Base-by-base conservation (phyloP, 345 rosid species). In the Eucalyptus marginata region DNA sequence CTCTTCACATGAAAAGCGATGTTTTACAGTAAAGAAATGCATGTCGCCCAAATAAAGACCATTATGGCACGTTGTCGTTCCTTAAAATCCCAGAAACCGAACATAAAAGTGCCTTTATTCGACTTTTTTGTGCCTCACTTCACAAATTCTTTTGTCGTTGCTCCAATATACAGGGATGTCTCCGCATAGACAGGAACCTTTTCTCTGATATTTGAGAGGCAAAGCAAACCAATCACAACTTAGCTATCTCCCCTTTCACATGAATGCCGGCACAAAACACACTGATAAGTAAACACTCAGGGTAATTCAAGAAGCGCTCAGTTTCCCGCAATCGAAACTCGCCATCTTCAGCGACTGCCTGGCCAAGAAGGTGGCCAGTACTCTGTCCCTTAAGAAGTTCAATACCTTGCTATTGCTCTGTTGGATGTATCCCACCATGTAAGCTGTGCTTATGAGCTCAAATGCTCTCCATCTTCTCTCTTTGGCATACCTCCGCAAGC, bases 401-500 rank as follows among this genome's bases (percentile, higher is more conserved):
- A 90, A 62, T 14, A 92, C 7, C 49, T 18, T 88, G 4, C 90
- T 89, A 81, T 58, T 46, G 62, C 90, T 43, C 81, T 91, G 91
- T 52, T 92, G 93, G 8, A 94, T 81, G 29, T 4, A 76, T 24
- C 95, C 95, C 52, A 91, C 90, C 50, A 90, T 4, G 52, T 86
- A 92, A 86, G 92, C 86, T 6, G 94, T 90, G 29, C 50, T 49
- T 36, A 94, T 86, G 47, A 94, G 92, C n/a, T 91, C 90, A 89
- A 93, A 43, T 76, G 92, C 90, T 89, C 95, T 91, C 95, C 95
- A 94, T 87, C 93, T 93, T 87, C 95, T 93, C 87, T 92, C 91
- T 49, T 50, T 20, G 24, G 91, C 90, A 71, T 87, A 92, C 2
- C 87, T 92, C 24, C 88, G 86, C 88, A 94, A 89, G 49, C 92